Conservation (phyloP, 176 grass and related monocot genomes). For the Hordeum marinum region DNA sequence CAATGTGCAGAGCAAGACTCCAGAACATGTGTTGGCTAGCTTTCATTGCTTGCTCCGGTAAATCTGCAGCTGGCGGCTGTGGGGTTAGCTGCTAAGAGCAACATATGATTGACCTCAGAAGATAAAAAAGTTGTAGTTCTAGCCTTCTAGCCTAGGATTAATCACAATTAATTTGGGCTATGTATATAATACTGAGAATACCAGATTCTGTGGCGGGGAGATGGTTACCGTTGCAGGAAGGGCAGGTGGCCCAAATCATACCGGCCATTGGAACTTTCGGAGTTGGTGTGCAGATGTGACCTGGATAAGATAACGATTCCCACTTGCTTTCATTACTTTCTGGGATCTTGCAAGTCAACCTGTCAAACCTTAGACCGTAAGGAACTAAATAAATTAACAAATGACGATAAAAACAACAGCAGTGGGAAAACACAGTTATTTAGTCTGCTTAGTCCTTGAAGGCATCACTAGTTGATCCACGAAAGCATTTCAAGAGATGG, state of each 20-base stretch:
- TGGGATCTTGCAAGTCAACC: conserved; percentile 8
- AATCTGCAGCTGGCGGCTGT: neutral
- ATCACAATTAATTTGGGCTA: neutral
- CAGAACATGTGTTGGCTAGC: neutral
- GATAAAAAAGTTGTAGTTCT: neutral
- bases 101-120: neutral
- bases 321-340: neutral
- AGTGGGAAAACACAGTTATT: neutral
- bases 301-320: conserved; percentile 10
- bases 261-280: neutral
- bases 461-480: neutral
- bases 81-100: neutral
- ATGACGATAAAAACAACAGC: neutral
- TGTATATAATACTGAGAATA: neutral
- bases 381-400: neutral
- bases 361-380: neutral
- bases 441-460: neutral
- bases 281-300: conserved; percentile 21
- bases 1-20: neutral
- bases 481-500: neutral
- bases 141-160: neutral
- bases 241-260: conserved; percentile 15
- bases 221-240: conserved; percentile 32
- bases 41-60: conserved; percentile 3
- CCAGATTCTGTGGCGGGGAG: neutral